Evolutionary conservation across 768 basidiomycete species (phyloP).

Genomic region (Amyloporia xantha): DNA sequence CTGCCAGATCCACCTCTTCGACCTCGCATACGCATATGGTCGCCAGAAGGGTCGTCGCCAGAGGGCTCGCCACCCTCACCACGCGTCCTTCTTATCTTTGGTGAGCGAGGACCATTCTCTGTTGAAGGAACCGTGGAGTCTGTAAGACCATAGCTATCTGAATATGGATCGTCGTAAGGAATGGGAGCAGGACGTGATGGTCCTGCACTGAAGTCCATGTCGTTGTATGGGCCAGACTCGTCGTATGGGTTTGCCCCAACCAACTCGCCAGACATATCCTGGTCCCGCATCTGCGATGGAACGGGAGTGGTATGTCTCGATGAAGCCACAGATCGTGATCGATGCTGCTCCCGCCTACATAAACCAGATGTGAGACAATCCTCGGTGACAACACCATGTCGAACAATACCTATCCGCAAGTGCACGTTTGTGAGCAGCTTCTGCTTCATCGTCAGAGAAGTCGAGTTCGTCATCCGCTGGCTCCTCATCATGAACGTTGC

Average conservation of each 20-base stretch:
- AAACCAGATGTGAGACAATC: not conserved
- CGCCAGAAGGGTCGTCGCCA: not conserved
- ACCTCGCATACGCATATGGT: slow-evolving; percentile 14
- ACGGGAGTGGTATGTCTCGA: slow-evolving; percentile 53
- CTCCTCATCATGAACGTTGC: slow-evolving; percentile 93
- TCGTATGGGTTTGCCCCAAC: slow-evolving; percentile 58
- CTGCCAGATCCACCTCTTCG: slow-evolving; percentile 6
- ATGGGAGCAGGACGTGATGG: slow-evolving; percentile 59
- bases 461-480: slow-evolving; percentile 85
- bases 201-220: slow-evolving; percentile 50
- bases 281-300: slow-evolving; percentile 46
- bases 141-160: slow-evolving; percentile 23
- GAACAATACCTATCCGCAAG: slow-evolving; percentile 50
- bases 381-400: not conserved
- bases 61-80: not conserved
- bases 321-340: slow-evolving; percentile 37
- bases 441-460: slow-evolving; percentile 93
- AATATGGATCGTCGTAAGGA: slow-evolving; percentile 78
- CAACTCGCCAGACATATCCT: slow-evolving; percentile 42
- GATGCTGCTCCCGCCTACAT: slow-evolving; percentile 47
- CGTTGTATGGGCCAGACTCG: slow-evolving; percentile 56
- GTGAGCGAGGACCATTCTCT: not conserved
- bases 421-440: slow-evolving; percentile 61
- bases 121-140: slow-evolving; percentile 1
- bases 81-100: not conserved